Base-by-base conservation (phyloP, 2,329 filamentous ascomycete genomes). In the Tolypocladium inflatum region DNA sequence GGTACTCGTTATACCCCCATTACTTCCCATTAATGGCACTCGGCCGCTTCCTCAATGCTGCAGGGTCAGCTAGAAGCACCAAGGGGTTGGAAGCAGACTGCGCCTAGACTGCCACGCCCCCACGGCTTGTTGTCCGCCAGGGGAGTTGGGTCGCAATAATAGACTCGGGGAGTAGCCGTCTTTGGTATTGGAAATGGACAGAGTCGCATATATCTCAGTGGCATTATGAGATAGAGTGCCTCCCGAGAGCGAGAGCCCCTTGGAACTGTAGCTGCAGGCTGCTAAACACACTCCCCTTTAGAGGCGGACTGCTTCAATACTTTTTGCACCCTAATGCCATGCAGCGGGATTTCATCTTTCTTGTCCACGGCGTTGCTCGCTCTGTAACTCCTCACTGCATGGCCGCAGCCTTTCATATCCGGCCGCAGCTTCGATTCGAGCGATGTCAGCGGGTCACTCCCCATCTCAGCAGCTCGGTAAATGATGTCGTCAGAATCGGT, bases 261-360 rank as follows among this genome's bases (percentile, higher is more conserved):
- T n/a, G 9, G 3, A n/a, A 10, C 3, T 21, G 17, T 8, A 10
- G 41, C 9, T 11, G 2, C 8, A 17, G 17, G 39, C 39, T 43
- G 9, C 7, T 23, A 2, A 13, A 6, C 23, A 3, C 38, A 19
- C 38, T 39, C 19, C 2, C 38, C 42, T 37, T 37, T 21, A n/a
- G 48, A 56, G 2, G 61, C 67, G 11, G 68, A 68, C 26, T 66
- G 70, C 35, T 67, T 64, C 56, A 76, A 71, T 11, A 73, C 70
- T 17, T 54, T 55, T 2, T 74, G 64, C 3, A 76, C 71, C n/a
- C 69, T 61, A 11, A 76, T 76, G 1, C 70, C 68, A 42, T 74
- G 69, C 42, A 76, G 58, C 1, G 73, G 72, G 33, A 75, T 69
- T 23, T 74, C 73, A 30, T 76, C 72, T 1, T 67, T 71, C 56